Evolutionary conservation across 2,329 filamentous ascomycete genomes (phyloP).

Genomic region (Colletotrichum melonis): DNA sequence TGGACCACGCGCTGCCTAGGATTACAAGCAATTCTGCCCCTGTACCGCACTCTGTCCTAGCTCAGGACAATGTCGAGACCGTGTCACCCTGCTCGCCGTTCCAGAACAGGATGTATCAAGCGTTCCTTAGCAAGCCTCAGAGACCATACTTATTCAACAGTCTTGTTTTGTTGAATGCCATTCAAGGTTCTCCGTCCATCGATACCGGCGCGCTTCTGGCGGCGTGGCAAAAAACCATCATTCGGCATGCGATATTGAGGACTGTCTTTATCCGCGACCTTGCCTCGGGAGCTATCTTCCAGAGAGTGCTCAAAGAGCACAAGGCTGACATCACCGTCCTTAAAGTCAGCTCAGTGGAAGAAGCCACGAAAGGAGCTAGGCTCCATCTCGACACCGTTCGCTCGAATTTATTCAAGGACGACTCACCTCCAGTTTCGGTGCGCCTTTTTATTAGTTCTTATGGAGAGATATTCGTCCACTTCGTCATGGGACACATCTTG

Average conservation of each 20-base stretch:
- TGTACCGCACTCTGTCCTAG: background rate
- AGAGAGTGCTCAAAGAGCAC: slow-evolving; percentile 45
- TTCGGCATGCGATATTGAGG: slow-evolving; percentile 71
- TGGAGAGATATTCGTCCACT: background rate
- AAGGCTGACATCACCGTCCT: background rate
- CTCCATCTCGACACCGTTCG: background rate
- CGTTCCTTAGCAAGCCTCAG: background rate
- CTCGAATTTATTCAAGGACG: background rate
- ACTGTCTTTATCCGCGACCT: slow-evolving; percentile 68
- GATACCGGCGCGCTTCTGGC: slow-evolving; percentile 60
- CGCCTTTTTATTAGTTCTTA: background rate
- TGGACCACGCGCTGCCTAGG: background rate
- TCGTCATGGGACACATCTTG: slow-evolving; percentile 12
- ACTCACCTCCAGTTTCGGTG: background rate
- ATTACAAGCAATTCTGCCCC: background rate
- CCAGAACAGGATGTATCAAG: slow-evolving; percentile 64
- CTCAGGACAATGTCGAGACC: slow-evolving; percentile 6
- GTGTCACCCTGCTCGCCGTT: slow-evolving; percentile 63
- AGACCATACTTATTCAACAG: slow-evolving; percentile 54
- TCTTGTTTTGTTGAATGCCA: slow-evolving; percentile 42
- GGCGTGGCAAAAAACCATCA: slow-evolving; percentile 66
- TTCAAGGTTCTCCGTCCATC: background rate
- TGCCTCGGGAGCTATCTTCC: slow-evolving; percentile 45
- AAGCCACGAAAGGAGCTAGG: background rate
- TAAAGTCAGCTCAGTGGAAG: background rate